phyloP scores from a whole-genome alignment of 2,329 filamentous ascomycete species.

The Amylocarpus encephaloides region DNA sequence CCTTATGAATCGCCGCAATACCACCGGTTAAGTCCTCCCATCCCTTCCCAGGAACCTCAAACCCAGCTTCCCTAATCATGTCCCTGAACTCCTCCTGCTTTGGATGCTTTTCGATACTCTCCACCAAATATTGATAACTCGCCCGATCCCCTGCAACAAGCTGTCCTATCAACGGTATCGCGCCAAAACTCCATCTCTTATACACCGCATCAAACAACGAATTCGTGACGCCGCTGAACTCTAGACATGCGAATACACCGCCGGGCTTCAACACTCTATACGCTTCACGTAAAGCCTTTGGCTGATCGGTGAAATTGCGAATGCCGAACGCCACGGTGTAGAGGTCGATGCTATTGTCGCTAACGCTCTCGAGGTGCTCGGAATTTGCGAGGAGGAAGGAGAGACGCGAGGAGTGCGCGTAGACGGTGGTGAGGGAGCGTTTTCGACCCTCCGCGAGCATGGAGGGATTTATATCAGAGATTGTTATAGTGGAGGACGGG shows the following conservation, averaged over 20 bases:
- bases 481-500: slow-evolving; percentile 73
- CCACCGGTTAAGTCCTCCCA: slow-evolving; percentile 90
- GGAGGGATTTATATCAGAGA: slow-evolving; percentile 91
- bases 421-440: slow-evolving; percentile 55
- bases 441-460: slow-evolving; percentile 89
- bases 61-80: slow-evolving; percentile 81
- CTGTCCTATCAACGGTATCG: slow-evolving; percentile 93
- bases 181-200: slow-evolving; percentile 91
- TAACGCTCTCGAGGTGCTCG: slow-evolving; percentile 62
- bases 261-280: slow-evolving; percentile 87
- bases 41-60: slow-evolving; percentile 71
- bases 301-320: slow-evolving; percentile 92
- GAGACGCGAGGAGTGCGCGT: slow-evolving; percentile 50
- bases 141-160: slow-evolving; percentile 88
- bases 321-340: slow-evolving; percentile 99
- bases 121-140: slow-evolving; percentile 96
- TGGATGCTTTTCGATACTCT: slow-evolving; percentile 94
- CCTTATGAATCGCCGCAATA: slow-evolving; percentile 94
- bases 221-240: slow-evolving; percentile 77
- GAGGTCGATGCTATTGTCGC: slow-evolving; percentile 71
- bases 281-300: slow-evolving; percentile 74
- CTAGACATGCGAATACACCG: slow-evolving; percentile 91
- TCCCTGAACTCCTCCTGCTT: slow-evolving; percentile 75
- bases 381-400: slow-evolving; percentile 88
- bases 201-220: slow-evolving; percentile 77